These are phyloP conservation scores for Auricularia heimuer DNA, from an alignment of 768 basidiomycete species.

Conservation along the genomic window DNA sequence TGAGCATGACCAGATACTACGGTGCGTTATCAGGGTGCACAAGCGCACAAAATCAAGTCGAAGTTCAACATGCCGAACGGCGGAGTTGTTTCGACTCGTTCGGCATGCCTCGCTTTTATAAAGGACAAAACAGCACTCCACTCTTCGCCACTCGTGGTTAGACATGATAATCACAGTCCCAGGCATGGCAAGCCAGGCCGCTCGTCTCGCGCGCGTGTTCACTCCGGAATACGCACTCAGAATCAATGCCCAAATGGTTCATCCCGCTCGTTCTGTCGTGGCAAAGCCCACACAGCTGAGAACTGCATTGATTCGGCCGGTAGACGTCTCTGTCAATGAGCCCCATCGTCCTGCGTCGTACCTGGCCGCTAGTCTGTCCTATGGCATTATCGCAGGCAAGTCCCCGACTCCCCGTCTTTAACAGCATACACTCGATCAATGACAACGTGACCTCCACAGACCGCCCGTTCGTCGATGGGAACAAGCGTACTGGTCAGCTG, in stretches of 20 bases:
- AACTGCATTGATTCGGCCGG: slow-evolving; percentile 20
- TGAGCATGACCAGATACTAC: no score
- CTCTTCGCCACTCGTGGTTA: no score
- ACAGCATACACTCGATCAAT: neutral
- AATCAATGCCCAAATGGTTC: slow-evolving; percentile 26
- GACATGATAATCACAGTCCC: neutral
- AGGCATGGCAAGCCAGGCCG: slow-evolving; percentile 10
- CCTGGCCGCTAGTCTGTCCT: slow-evolving; percentile 24
- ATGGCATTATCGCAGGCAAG: slow-evolving; percentile 22
- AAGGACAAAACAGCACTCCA: no score
- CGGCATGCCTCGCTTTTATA: no score
- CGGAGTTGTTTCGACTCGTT: no score
- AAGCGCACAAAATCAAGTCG: no score
- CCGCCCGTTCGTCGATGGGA: slow-evolving; percentile 23
- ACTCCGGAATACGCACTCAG: slow-evolving; percentile 17
- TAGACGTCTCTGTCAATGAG: slow-evolving; percentile 21
- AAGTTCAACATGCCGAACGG: no score
- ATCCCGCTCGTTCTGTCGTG: slow-evolving; percentile 18
- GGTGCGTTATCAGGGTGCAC: no score
- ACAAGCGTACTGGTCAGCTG: slow-evolving; percentile 22
- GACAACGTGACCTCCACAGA: slow-evolving; percentile 9
- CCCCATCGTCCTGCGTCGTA: slow-evolving; percentile 18
- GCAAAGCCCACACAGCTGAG: slow-evolving; percentile 27
- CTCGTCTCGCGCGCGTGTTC: slow-evolving; percentile 23
- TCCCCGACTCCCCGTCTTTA: neutral